phyloP scores from a whole-genome alignment of 2,329 filamentous ascomycete species.

The Exserohilum turcica region DNA sequence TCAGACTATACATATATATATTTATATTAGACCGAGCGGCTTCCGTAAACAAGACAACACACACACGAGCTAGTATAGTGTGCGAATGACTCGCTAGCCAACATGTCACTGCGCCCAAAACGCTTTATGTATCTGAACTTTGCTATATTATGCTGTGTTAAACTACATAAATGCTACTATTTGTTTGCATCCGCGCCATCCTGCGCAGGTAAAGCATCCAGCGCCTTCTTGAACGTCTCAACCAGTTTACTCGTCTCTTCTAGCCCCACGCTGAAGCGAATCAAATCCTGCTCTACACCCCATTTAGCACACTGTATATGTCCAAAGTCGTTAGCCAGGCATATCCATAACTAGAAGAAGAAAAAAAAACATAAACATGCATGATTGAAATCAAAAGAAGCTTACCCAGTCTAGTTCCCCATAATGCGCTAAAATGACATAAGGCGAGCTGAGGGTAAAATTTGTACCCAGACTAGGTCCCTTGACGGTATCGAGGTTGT shows the following conservation, averaged over 20 bases:
- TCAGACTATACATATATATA: no score
- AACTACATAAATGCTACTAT: no score
- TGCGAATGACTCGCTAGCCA: no score
- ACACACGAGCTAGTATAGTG: no score
- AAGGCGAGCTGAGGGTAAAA: slow-evolving; percentile 90
- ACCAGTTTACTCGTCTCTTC: slow-evolving; percentile 75
- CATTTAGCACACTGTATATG: slow-evolving; percentile 67
- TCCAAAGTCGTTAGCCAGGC: slow-evolving; percentile 1
- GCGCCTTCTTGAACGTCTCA: slow-evolving; percentile 68
- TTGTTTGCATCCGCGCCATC: background rate
- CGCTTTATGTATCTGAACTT: no score
- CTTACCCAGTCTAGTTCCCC: slow-evolving; percentile 84
- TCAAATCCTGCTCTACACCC: slow-evolving; percentile 78
- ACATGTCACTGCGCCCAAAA: no score
- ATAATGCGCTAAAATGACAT: slow-evolving; percentile 90
- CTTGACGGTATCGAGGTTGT: slow-evolving; percentile 84
- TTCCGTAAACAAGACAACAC: no score
- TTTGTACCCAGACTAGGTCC: slow-evolving; percentile 95
- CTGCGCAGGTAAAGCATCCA: slow-evolving; percentile 59
- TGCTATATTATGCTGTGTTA: no score
- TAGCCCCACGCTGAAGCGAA: slow-evolving; percentile 87
- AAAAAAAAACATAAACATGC: background rate
- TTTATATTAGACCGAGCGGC: no score
- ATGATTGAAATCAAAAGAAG: slow-evolving; percentile 8
- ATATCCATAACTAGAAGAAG: background rate